Conservation (phyloP, 106 monocot genomes). For the Acanthochlamys bracteata region DNA sequence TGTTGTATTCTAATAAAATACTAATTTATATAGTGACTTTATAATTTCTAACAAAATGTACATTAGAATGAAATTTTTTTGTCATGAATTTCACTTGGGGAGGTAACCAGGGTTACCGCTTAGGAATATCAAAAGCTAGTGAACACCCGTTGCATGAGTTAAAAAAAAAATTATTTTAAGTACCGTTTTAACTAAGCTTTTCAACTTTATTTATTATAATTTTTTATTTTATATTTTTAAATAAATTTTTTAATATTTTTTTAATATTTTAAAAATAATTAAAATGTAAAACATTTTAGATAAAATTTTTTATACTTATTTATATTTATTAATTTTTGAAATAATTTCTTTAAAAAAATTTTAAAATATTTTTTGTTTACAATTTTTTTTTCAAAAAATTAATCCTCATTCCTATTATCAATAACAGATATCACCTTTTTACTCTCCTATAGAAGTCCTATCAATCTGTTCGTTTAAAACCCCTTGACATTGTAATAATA, state of each 20-base stretch:
- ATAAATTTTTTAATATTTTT: not conserved
- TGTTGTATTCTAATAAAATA: no score
- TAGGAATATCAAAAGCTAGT: constrained; percentile 89
- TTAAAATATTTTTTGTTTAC: no score
- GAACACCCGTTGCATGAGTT: constrained; percentile 90
- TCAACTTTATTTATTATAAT: not conserved
- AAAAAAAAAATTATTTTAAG: no score
- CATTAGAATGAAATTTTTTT: constrained; percentile 98
- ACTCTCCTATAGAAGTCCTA: no score
- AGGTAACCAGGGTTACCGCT: constrained; percentile 91
- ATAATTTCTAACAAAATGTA: no score
- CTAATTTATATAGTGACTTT: no score
- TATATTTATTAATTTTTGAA: not conserved
- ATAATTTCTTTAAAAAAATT: not conserved
- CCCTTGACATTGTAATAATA: no score
- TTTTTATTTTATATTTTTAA: not conserved
- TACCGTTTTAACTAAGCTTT: no score
- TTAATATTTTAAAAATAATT: not conserved
- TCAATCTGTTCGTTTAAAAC: no score
- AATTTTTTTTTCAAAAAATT: no score
- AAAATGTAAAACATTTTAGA: not conserved
- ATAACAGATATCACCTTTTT: no score
- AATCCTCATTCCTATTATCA: no score
- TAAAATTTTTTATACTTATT: not conserved
- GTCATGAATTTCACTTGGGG: constrained; percentile 98